Evolutionary conservation across 2,329 filamentous ascomycete species (phyloP), one percentile per base, ranked within the genome.

Genomic region (Didymella exigua): DNA sequence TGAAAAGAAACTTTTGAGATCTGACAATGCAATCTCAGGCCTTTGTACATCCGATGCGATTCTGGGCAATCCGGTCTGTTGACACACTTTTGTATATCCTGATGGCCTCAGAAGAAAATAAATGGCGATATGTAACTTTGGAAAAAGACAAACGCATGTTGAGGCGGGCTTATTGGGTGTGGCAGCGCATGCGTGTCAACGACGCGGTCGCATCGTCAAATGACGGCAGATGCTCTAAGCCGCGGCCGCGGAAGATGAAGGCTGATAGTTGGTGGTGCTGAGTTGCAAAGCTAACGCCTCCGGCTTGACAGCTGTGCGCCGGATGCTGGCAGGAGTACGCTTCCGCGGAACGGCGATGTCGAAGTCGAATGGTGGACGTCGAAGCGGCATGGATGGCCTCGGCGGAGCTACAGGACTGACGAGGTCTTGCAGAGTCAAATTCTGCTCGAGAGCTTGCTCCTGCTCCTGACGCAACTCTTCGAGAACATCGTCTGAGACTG

Each of bases 391-490:
- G 34, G 34, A 18, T 31, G 29, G 19, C 18, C 16, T 26, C 9
- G 16, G 53, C 11, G 18, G 43, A 11, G 43, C 19, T 11, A 48
- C 5, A 34, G 53, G 26, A 16, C 23, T 30, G n/a, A 24, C 14
- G 9, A 38, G 18, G 2, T 50, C 33, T 27, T 53, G 30, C 18
- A 53, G 18, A 23, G 54, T n/a, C 23, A 46, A 21, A 5, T 53
- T 37, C 13, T 26, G 38, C 45, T 45, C 36, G 5, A 52, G 44
- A 2, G 49, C 49, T 42, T 53, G 54, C 19, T 50, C 43, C 27
- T 51, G 53, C 18, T 51, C 42, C 31, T 47, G 29, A 18, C 45
- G 44, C 41, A 53, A 34, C 13, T 49, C 45, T 33, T 45, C 13
- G 2, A 46, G n/a, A 29, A 29, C 36, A 16, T n/a, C 7, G 6